These are phyloP conservation scores for Leccinum variabile DNA, from an alignment of 1,284 basidiomycete genomes.

Conservation along the genomic window DNA sequence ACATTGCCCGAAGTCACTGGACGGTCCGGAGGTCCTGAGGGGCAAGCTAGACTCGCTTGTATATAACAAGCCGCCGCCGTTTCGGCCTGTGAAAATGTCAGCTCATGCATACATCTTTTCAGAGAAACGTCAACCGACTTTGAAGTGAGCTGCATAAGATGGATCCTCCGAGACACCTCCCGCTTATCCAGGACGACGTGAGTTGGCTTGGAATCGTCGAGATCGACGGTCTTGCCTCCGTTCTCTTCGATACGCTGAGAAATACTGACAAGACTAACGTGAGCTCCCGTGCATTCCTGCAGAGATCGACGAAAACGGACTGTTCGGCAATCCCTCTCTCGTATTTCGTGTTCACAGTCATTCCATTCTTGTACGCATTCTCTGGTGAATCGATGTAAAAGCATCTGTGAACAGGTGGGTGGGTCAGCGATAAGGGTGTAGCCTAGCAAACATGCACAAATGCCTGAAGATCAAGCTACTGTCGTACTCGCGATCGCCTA, in stretches of 20 bases:
- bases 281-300: background rate
- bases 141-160: conserved; percentile 69
- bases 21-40: too few relatives aligned
- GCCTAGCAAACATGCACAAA: conserved; percentile 50
- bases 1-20: too few relatives aligned
- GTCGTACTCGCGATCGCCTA: conserved; percentile 83
- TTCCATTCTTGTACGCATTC: conserved; percentile 66
- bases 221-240: conserved; percentile 68
- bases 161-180: conserved; percentile 66
- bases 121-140: conserved; percentile 44
- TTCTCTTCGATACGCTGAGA: conserved; percentile 56
- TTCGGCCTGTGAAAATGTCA: conserved; percentile 55
- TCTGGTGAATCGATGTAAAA: conserved; percentile 85
- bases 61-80: conserved; percentile 80
- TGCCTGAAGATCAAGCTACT: conserved; percentile 74
- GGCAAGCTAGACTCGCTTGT: conserved; percentile 54
- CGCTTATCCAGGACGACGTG: conserved; percentile 83
- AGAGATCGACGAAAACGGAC: conserved; percentile 38
- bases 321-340: conserved; percentile 51
- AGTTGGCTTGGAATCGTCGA: conserved; percentile 67
- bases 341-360: conserved; percentile 57
- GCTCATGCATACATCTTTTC: background rate
- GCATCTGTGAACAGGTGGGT: conserved; percentile 45
- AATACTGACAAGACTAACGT: conserved; percentile 56
- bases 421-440: background rate